phyloP scores from a whole-genome alignment of 2,329 filamentous ascomycete genomes.

The Aspergillus transmontanensis region DNA sequence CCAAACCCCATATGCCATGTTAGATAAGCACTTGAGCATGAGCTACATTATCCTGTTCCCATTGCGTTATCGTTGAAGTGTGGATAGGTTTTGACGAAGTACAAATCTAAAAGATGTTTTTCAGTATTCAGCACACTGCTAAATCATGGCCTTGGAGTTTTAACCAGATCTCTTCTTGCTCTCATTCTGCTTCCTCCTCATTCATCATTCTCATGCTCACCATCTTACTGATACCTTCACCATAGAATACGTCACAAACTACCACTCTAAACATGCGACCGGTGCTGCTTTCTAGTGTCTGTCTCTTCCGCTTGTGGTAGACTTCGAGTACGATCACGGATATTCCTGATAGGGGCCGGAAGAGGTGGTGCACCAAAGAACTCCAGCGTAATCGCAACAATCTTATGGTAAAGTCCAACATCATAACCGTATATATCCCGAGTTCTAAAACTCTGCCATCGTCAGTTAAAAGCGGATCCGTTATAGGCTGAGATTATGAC shows the following conservation, averaged over 20 bases:
- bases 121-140: not conserved
- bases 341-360: not conserved
- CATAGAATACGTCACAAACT: fast-evolving
- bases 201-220: not conserved
- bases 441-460: not conserved
- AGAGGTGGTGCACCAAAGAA: not conserved
- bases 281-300: not conserved
- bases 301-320: not conserved
- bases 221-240: too few species aligned
- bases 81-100: too few species aligned
- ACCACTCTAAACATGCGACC: not conserved
- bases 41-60: too few species aligned
- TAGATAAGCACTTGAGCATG: too few species aligned
- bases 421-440: not conserved
- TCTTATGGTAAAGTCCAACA: too few species aligned
- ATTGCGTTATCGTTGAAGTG: too few species aligned
- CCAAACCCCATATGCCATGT: too few species aligned
- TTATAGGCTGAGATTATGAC: not conserved
- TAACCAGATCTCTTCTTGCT: too few species aligned
- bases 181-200: not conserved
- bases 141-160: too few species aligned
- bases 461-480: not conserved
- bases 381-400: not conserved
- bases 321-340: not conserved
- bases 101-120: too few species aligned